Evolutionary conservation across 2,329 filamentous ascomycete species (phyloP).

Genomic region (Nigrospora oryzae): DNA sequence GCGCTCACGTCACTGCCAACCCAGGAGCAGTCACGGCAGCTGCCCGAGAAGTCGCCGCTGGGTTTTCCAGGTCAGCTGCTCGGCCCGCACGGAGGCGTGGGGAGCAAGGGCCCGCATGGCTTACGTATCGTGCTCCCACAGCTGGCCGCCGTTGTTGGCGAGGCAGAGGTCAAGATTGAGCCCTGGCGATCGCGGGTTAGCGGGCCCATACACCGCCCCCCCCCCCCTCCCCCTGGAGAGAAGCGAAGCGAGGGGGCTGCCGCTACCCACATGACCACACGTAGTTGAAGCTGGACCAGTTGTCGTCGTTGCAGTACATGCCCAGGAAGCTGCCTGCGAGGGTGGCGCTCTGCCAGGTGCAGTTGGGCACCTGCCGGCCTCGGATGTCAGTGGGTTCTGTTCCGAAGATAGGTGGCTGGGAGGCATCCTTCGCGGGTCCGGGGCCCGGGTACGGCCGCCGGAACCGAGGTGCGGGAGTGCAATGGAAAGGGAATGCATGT

Average conservation of each 20-base stretch:
- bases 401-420: too few relatives aligned
- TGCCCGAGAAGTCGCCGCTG: slow-evolving; percentile 19
- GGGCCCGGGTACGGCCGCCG: too few relatives aligned
- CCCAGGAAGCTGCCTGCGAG: slow-evolving; percentile 23
- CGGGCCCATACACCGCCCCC: too few relatives aligned
- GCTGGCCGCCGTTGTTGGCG: slow-evolving; percentile 17
- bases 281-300: slow-evolving; percentile 24
- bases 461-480: too few relatives aligned
- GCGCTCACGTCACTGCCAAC: slow-evolving; percentile 15
- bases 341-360: slow-evolving; percentile 25
- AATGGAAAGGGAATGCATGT: too few relatives aligned
- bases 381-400: too few relatives aligned
- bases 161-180: slow-evolving; percentile 25
- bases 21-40: slow-evolving; percentile 17
- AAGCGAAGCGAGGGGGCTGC: too few relatives aligned
- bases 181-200: slow-evolving; percentile 11
- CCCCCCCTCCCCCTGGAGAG: too few relatives aligned
- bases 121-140: slow-evolving; percentile 13
- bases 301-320: slow-evolving; percentile 29
- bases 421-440: too few relatives aligned
- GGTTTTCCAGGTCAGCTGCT: too few relatives aligned
- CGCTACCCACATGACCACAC: slow-evolving; percentile 28
- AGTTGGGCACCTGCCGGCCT: slow-evolving; percentile 10
- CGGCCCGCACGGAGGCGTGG: not conserved
- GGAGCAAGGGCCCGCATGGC: not conserved